These are phyloP conservation scores for Jaapia argillacea DNA, from an alignment of 768 basidiomycete species.

Conservation along the genomic window DNA sequence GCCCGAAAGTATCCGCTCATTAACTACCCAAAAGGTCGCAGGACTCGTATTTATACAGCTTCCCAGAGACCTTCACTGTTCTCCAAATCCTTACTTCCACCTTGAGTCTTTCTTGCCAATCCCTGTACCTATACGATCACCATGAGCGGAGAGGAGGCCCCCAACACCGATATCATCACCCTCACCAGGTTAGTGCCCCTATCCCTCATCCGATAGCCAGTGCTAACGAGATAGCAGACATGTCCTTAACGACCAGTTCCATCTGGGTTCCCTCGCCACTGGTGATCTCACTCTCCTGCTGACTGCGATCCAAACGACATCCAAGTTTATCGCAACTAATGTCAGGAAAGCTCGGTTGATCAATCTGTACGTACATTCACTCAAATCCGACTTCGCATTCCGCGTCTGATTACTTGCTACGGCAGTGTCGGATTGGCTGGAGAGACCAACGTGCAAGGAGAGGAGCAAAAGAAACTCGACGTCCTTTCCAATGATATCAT, in stretches of 20 bases:
- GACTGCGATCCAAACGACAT: slow-evolving; percentile 91
- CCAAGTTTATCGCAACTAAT: slow-evolving; percentile 97
- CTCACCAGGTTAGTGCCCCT: slow-evolving; percentile 63
- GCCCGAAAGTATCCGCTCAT: slow-evolving; percentile 1
- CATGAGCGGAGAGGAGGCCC: slow-evolving; percentile 47
- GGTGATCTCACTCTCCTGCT: slow-evolving; percentile 93
- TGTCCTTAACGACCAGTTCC: slow-evolving; percentile 79
- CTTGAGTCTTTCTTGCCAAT: too few species aligned
- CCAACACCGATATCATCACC: slow-evolving; percentile 84
- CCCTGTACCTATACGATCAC: too few species aligned
- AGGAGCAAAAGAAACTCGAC: slow-evolving; percentile 99
- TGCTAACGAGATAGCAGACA: slow-evolving; percentile 43
- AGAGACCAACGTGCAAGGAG: slow-evolving; percentile 93
- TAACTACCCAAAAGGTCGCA: background rate
- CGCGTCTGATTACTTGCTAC: slow-evolving; percentile 4
- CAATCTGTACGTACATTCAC: slow-evolving; percentile 64
- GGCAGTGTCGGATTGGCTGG: slow-evolving; percentile 91
- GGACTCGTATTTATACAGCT: slow-evolving; percentile 2
- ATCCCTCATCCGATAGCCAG: background rate
- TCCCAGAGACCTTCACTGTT: too few species aligned
- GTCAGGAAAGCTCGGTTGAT: slow-evolving; percentile 95
- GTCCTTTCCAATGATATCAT: slow-evolving; percentile 99
- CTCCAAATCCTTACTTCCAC: too few species aligned
- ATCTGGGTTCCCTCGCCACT: slow-evolving; percentile 72
- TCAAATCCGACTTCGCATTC: slow-evolving; percentile 3